Evolutionary conservation across 495 filamentous ascomycete genomes (phyloP).

Genomic region (Penicillium bialowiezense): DNA sequence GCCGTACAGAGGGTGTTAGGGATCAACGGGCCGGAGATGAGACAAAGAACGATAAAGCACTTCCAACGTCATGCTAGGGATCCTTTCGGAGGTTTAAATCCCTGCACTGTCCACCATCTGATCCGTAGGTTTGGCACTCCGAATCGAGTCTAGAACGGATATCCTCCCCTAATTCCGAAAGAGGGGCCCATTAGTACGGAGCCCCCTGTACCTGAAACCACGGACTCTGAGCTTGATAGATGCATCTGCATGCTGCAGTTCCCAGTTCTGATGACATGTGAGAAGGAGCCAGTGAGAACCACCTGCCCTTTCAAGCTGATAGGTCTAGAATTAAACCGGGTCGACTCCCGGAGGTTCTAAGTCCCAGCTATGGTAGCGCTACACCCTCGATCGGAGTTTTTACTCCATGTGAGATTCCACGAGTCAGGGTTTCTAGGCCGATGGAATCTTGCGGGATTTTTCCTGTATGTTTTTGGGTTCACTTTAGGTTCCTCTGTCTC

Average conservation of each 20-base stretch:
- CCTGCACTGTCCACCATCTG: neutral
- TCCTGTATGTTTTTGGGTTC: too few relatives aligned
- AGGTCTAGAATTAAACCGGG: too few relatives aligned
- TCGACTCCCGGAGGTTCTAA: too few relatives aligned
- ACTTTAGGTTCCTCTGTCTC: too few relatives aligned
- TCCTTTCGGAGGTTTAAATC: neutral
- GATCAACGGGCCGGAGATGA: constrained; percentile 4
- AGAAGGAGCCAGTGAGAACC: neutral
- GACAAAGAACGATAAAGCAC: neutral
- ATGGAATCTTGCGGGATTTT: too few relatives aligned
- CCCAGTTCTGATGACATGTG: neutral
- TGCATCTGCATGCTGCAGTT: neutral
- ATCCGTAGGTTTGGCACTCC: too few relatives aligned
- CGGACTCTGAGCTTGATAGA: neutral
- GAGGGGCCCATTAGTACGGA: neutral
- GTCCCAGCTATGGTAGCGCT: too few relatives aligned
- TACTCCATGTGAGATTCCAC: neutral
- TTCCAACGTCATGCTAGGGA: neutral
- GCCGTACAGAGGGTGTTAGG: constrained; percentile 9
- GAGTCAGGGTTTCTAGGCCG: neutral
- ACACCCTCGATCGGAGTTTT: neutral
- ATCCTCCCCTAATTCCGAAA: neutral
- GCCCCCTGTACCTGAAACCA: neutral
- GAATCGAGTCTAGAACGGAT: too few relatives aligned
- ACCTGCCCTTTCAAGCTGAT: constrained; percentile 1